phyloP scores from a whole-genome alignment of 768 basidiomycete genomes.

The Lentinula detonsa region DNA sequence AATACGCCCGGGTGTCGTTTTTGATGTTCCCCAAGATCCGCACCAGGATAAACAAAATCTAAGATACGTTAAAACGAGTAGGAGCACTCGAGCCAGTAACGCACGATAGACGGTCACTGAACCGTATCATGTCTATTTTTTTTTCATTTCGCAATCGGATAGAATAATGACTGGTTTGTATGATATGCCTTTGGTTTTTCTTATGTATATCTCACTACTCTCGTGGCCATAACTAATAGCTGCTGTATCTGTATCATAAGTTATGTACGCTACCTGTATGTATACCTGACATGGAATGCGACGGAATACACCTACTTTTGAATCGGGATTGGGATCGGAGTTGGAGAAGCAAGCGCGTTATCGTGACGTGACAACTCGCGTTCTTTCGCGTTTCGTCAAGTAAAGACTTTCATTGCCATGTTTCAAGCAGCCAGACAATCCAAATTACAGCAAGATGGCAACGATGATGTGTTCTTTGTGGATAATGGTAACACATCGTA shows the following conservation, averaged over 20 bases:
- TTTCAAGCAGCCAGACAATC: constrained; percentile 2
- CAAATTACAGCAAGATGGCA: neutral
- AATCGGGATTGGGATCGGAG: too few species aligned
- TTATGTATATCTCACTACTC: constrained; percentile 2
- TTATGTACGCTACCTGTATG: neutral
- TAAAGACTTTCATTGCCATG: neutral
- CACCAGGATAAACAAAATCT: constrained; percentile 31
- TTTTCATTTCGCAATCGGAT: neutral
- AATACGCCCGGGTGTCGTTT: constrained; percentile 60
- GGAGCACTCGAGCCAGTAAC: neutral
- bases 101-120: neutral
- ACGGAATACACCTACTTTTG: too few species aligned
- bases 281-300: neutral
- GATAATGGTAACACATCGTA: constrained; percentile 47
- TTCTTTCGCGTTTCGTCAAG: neutral
- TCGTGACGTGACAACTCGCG: neutral
- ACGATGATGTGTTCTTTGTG: constrained; percentile 21
- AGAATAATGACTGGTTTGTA: neutral
- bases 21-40: constrained; percentile 53
- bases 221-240: neutral
- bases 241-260: constrained; percentile 4
- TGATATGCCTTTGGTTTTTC: neutral
- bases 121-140: neutral
- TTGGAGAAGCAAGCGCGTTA: neutral
- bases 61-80: constrained; percentile 10